phyloP scores from a whole-genome alignment of 768 basidiomycete genomes.

The Leccinum uliginosum region DNA sequence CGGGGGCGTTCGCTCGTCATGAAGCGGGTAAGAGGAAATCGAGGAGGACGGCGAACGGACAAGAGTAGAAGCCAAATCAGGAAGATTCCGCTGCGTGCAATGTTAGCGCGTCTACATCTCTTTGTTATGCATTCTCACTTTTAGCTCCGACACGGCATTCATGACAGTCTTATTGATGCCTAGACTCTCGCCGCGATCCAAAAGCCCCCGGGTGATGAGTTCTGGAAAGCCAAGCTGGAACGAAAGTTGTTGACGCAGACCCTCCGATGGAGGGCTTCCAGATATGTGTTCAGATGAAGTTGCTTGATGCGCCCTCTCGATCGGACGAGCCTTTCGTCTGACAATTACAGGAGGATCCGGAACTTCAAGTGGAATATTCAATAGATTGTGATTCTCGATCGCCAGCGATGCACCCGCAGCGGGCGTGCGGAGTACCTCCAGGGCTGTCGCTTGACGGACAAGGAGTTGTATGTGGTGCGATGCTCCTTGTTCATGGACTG shows the following conservation, averaged over 20 bases:
- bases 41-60: constrained; percentile 47
- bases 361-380: constrained; percentile 69
- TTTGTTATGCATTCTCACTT: constrained; percentile 41
- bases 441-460: constrained; percentile 75
- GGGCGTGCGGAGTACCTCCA: constrained; percentile 72
- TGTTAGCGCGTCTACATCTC: constrained; percentile 4
- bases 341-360: constrained; percentile 42
- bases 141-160: constrained; percentile 74
- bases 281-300: constrained; percentile 19
- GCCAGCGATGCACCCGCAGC: constrained; percentile 74
- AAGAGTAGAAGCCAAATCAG: constrained; percentile 72
- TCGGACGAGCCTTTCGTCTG: constrained; percentile 34
- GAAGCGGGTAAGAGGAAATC: constrained; percentile 54
- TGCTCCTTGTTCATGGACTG: constrained; percentile 32
- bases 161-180: constrained; percentile 83
- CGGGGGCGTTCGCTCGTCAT: constrained; percentile 51
- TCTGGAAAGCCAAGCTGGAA: constrained; percentile 61
- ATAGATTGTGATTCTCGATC: constrained; percentile 74
- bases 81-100: constrained; percentile 66
- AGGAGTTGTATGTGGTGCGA: constrained; percentile 65
- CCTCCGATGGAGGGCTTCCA: constrained; percentile 21
- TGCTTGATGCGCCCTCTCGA: constrained; percentile 28
- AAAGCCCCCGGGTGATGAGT: constrained; percentile 62
- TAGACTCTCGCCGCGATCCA: constrained; percentile 73
- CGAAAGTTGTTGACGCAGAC: constrained; percentile 39